Base-by-base conservation (phyloP, 78 protist species). In the Dictyostelium firmibasis region DNA sequence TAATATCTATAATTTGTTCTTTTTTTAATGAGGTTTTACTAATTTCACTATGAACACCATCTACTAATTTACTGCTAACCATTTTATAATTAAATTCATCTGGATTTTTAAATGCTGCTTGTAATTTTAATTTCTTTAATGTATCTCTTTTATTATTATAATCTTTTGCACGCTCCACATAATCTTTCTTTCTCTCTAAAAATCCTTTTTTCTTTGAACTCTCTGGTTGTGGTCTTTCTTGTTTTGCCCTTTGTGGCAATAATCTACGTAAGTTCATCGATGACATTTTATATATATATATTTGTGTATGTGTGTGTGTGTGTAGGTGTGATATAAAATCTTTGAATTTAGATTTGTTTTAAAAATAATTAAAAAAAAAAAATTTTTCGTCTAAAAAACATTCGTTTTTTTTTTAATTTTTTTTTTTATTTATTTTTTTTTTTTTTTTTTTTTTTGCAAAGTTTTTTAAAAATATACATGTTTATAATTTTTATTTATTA, bases 161-260 rank as follows among this genome's bases (percentile, higher is more conserved):
- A 64, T 88, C 86, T 50, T 10, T 50, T 27, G 93, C 93, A 88
- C 93, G 93, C 4, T 41, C 44, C 2, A 78, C 67, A 64, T 88
- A 88, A 79, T 88, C 93, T 44, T 88, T 88, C 86, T 88, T 88
- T 79, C 93, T 88, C 18, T 88, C 93, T 27, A 88, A 11, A 44
- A 88, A 88, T 8, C 93, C 93, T n/a, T 35, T 35, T 67, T 76
- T 88, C 13, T n/a, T 23, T 43, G 81, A 6, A 27, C 23, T 31
- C 13, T 35, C 86, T 88, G 93, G 93, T 78, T 76, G 86, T 41
- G 93, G 81, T 88, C 93, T 88, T 31, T 88, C 93, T 43, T 53
- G 33, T 77, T 79, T 88, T 18, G 41, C 86, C 43, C 44, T 88
- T 36, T 88, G 62, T 62, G 93, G 93, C 10, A 88, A 69, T 41